Evolutionary conservation across 176 grass and related monocot genomes (phyloP).

Genomic region (Canna indica): DNA sequence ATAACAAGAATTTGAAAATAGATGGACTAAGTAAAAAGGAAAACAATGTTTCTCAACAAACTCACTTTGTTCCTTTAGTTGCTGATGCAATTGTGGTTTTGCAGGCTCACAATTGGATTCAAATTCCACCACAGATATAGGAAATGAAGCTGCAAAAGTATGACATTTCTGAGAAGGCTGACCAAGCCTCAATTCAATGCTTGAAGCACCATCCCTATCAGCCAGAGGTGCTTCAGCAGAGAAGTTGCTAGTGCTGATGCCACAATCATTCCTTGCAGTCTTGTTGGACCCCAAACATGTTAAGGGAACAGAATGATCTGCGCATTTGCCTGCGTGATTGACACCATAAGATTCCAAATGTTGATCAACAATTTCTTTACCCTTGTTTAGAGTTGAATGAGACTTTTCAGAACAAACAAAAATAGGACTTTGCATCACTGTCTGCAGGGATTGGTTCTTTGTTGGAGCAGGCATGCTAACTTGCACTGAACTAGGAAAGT

Average conservation of each 20-base stretch:
- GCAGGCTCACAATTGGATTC: background rate
- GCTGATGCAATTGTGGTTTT: background rate
- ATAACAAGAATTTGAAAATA: conserved; percentile 17
- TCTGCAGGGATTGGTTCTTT: background rate
- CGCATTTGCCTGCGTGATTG: background rate
- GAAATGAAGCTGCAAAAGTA: background rate
- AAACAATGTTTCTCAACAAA: background rate
- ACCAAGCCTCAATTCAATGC: conserved; percentile 9
- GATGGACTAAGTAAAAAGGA: background rate
- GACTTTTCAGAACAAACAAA: background rate
- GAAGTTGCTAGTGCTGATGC: background rate
- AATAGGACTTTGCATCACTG: background rate
- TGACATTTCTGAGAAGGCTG: background rate
- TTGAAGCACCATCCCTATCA: conserved; percentile 2
- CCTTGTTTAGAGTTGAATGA: background rate
- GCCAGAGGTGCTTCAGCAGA: conserved; percentile 1
- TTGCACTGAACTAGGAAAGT: background rate
- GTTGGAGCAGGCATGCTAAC: background rate
- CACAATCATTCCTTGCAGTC: background rate
- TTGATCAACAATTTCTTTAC: background rate
- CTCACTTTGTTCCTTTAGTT: conserved; percentile 2
- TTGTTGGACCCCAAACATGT: background rate
- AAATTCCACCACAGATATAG: background rate
- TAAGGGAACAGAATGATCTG: background rate
- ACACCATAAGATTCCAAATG: background rate